Percentiles rank a stretch among this genome's conserved stretches.
phyloP scores from a whole-genome alignment of 2,329 filamentous ascomycete genomes.

The Penicillium decumbens region DNA sequence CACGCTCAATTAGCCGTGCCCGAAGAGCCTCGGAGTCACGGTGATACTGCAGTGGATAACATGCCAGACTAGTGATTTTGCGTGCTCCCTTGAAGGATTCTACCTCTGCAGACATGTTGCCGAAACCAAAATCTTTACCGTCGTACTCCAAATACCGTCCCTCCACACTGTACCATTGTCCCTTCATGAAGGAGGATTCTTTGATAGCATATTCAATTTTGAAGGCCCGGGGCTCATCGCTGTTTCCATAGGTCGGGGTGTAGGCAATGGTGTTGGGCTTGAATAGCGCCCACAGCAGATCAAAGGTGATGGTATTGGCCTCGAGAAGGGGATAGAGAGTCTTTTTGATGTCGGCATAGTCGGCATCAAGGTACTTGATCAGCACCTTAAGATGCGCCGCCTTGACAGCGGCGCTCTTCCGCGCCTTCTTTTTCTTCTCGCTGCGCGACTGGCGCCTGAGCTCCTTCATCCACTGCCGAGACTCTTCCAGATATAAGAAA shows the following conservation, averaged over 20 bases:
- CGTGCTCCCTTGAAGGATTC: conserved; percentile 71
- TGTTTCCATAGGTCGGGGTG: conserved; percentile 69
- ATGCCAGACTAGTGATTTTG: conserved; percentile 73
- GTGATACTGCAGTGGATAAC: conserved; percentile 77
- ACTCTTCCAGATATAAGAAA: conserved; percentile 72
- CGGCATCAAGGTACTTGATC: conserved; percentile 71
- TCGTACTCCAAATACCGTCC: conserved; percentile 78
- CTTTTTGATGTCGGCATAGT: conserved; percentile 74
- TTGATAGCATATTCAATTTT: conserved; percentile 73
- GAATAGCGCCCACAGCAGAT: conserved; percentile 82
- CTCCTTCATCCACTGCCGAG: conserved; percentile 60
- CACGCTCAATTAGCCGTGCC: conserved; percentile 67
- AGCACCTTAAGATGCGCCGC: conserved; percentile 61
- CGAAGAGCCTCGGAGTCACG: conserved; percentile 63
- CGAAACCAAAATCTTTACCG: conserved; percentile 77
- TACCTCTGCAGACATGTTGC: conserved; percentile 65
- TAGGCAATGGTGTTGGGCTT: conserved; percentile 80
- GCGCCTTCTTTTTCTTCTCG: conserved; percentile 42
- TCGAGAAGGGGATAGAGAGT: conserved; percentile 75
- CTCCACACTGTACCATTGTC: conserved; percentile 71
- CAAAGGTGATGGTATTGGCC: conserved; percentile 80
- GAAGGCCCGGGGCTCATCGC: conserved; percentile 74
- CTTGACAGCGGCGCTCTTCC: conserved; percentile 37
- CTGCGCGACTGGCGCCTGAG: conserved; percentile 63
- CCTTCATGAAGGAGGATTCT: conserved; percentile 63